A percentile compares a stretch with the other conserved stretches of the same genome.
Evolutionary conservation across 257 asterid species (phyloP).

Genomic region (Solanum bulbocastanum): DNA sequence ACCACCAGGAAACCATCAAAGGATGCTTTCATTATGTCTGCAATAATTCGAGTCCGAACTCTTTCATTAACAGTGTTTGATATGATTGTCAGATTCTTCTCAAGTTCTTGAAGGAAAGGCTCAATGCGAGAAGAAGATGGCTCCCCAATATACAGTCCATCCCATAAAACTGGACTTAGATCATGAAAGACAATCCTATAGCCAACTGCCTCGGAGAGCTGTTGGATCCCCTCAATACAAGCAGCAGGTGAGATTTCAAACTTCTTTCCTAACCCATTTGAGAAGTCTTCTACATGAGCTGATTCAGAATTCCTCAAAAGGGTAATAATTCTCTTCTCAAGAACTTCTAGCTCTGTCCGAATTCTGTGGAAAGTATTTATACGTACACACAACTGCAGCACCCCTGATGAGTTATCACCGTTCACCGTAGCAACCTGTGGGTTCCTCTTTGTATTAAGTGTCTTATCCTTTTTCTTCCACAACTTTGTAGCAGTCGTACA

Average conservation of each 20-base stretch:
- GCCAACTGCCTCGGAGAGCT: constrained; percentile 62
- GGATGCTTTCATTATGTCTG: constrained; percentile 86
- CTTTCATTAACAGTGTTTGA: constrained; percentile 70
- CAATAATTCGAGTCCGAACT: constrained; percentile 68
- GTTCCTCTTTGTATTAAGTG: constrained; percentile 35
- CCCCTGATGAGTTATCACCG: constrained; percentile 50
- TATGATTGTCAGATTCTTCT: constrained; percentile 48
- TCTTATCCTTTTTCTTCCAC: constrained; percentile 81
- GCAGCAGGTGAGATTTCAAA: constrained; percentile 77
- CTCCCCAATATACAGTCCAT: constrained; percentile 69
- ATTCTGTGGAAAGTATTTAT: constrained; percentile 80
- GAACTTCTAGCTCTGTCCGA: constrained; percentile 57
- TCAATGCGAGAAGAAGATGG: constrained; percentile 74
- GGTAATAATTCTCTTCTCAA: constrained; percentile 82
- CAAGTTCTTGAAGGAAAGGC: constrained; percentile 78
- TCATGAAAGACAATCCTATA: constrained; percentile 79
- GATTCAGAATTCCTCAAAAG: constrained; percentile 90
- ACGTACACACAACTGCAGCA: constrained; percentile 74
- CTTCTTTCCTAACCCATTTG: constrained; percentile 55
- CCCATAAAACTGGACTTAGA: constrained; percentile 56
- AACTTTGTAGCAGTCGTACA: constrained; percentile 52
- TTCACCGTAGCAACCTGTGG: constrained; percentile 73
- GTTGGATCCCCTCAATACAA: constrained; percentile 87
- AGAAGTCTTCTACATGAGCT: constrained; percentile 70
- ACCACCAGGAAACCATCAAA: constrained; percentile 77